phyloP scores from a whole-genome alignment of 2,329 filamentous ascomycete species.

The Aspergillus sp. region DNA sequence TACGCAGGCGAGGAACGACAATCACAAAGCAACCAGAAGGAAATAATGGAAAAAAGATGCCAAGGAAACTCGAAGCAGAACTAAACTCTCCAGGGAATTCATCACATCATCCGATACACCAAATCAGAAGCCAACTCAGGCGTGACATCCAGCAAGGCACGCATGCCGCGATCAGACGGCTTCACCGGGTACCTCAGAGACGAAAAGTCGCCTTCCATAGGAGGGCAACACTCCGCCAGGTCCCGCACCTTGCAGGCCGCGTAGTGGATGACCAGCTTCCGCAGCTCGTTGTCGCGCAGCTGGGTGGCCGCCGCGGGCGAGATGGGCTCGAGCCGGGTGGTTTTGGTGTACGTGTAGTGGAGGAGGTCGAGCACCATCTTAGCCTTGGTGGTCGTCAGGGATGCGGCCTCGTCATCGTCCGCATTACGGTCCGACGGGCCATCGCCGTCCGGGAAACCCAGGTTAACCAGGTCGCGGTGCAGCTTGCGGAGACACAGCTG shows the following conservation, averaged over 20 bases:
- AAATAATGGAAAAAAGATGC: conserved; percentile 8
- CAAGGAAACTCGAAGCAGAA: conserved; percentile 7
- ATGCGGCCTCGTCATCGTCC: conserved; percentile 11
- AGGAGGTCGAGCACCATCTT: conserved; percentile 37
- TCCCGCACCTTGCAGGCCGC: conserved; percentile 40
- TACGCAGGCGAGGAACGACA: neutral
- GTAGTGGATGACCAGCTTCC: conserved; percentile 39
- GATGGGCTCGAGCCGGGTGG: conserved; percentile 39
- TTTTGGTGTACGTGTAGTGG: conserved; percentile 39
- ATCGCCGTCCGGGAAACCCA: conserved; percentile 23
- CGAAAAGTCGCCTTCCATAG: conserved; percentile 23
- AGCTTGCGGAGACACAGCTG: conserved; percentile 41
- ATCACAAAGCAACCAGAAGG: neutral
- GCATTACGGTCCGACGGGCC: conserved; percentile 15
- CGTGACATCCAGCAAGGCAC: conserved; percentile 34
- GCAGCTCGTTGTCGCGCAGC: conserved; percentile 39
- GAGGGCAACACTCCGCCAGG: conserved; percentile 32
- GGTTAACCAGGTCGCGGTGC: conserved; percentile 33
- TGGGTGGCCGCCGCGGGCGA: conserved; percentile 33
- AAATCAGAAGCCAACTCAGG: conserved; percentile 42
- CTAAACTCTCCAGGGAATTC: neutral
- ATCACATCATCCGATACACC: conserved; percentile 38
- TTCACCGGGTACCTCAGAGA: conserved; percentile 20
- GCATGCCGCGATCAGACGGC: conserved; percentile 29
- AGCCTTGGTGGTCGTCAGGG: conserved; percentile 27